Evolutionary conservation across 2,329 filamentous ascomycete genomes (phyloP).

Genomic region (Sclerotinia minor): DNA sequence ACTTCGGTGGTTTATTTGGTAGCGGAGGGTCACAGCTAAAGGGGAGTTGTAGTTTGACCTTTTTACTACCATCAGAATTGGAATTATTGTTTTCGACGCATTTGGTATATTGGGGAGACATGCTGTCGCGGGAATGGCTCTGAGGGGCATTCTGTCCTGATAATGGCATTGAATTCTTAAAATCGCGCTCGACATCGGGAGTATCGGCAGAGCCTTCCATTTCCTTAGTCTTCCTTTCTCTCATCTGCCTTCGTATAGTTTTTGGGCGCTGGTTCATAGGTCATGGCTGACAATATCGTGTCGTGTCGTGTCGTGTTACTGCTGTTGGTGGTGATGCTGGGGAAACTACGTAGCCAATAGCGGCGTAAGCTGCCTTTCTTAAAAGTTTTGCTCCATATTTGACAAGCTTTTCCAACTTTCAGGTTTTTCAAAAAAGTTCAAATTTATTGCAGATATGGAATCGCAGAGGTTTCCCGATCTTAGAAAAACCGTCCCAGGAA

Average conservation of each 20-base stretch:
- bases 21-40: slow-evolving; percentile 83
- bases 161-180: neutral
- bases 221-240: neutral
- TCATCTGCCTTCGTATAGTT: neutral
- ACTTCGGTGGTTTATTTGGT: slow-evolving; percentile 66
- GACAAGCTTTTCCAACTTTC: neutral
- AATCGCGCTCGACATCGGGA: neutral
- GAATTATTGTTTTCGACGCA: slow-evolving; percentile 14
- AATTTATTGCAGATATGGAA: neutral
- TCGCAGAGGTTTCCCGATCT: neutral
- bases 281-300: neutral
- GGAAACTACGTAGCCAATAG: neutral
- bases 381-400: slow-evolving; percentile 8
- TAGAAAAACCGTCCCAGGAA: neutral
- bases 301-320: neutral
- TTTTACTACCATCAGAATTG: slow-evolving; percentile 30
- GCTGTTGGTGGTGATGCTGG: neutral
- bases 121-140: slow-evolving; percentile 25
- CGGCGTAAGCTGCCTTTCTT: neutral
- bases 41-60: slow-evolving; percentile 63
- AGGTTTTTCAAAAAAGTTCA: neutral
- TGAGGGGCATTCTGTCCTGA: neutral
- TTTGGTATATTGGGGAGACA: slow-evolving; percentile 27
- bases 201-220: neutral
- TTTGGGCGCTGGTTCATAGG: neutral